Conservation (phyloP, 2,329 filamentous ascomycete species). For the Sporothrix variecibatus region DNA sequence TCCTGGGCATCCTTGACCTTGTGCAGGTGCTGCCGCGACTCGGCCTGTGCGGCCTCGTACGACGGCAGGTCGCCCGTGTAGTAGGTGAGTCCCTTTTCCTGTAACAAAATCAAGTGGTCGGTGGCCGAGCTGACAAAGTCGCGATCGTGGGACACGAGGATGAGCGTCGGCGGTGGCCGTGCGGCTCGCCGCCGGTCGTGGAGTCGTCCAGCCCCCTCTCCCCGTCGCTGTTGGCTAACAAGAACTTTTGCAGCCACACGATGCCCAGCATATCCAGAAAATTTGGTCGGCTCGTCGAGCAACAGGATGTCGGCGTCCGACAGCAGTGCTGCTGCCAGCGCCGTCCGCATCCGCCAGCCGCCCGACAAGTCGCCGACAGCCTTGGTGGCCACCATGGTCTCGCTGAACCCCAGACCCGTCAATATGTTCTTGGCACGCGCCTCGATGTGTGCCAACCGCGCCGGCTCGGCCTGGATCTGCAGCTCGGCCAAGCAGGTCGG, state of each 20-base stretch:
- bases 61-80: slow-evolving; percentile 67
- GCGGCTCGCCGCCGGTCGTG: not conserved
- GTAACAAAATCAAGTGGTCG: slow-evolving; percentile 70
- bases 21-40: slow-evolving; percentile 66
- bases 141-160: slow-evolving; percentile 82
- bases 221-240: slow-evolving; percentile 46
- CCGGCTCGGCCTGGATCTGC: slow-evolving; percentile 66
- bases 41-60: slow-evolving; percentile 69
- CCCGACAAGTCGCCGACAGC: slow-evolving; percentile 65
- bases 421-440: slow-evolving; percentile 51
- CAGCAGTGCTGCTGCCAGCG: slow-evolving; percentile 66
- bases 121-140: slow-evolving; percentile 74
- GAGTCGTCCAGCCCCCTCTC: slow-evolving; percentile 36
- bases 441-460: slow-evolving; percentile 59
- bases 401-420: slow-evolving; percentile 28
- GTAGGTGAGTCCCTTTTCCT: slow-evolving; percentile 74
- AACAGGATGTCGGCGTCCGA: slow-evolving; percentile 77
- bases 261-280: slow-evolving; percentile 82
- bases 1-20: slow-evolving; percentile 83
- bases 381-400: slow-evolving; percentile 34
- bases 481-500: slow-evolving; percentile 71
- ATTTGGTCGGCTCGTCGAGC: slow-evolving; percentile 86
- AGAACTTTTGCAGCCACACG: slow-evolving; percentile 78
- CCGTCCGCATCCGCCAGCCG: slow-evolving; percentile 72
- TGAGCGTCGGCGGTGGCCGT: slow-evolving; percentile 57